These are phyloP conservation scores for Strigomonas galati DNA, from an alignment of 208 protist genomes.

Conservation along the genomic window DNA sequence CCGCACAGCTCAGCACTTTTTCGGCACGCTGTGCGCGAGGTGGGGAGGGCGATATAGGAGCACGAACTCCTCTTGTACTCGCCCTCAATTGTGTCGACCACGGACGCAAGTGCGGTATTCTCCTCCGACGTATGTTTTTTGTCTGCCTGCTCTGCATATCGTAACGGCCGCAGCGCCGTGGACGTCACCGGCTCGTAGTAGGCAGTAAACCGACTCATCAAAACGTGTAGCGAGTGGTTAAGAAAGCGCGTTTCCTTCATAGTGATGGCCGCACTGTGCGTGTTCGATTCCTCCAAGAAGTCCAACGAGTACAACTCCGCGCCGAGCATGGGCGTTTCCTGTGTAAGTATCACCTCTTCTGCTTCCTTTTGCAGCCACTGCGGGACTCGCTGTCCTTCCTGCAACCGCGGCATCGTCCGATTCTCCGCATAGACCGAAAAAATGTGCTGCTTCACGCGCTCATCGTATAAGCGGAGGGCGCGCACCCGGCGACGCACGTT, in stretches of 20 bases:
- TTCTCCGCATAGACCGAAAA: neutral
- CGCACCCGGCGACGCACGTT: conserved; percentile 41
- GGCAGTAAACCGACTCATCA: conserved; percentile 38
- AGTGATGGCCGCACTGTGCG: conserved; percentile 51
- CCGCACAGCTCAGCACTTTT: conserved; percentile 17
- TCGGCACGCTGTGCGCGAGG: neutral
- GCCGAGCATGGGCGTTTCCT: conserved; percentile 48
- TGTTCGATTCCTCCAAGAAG: conserved; percentile 66
- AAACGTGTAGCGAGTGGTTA: conserved; percentile 55
- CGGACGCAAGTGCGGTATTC: conserved; percentile 7
- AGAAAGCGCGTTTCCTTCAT: conserved; percentile 69
- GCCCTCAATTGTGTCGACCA: conserved; percentile 27
- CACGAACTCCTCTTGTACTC: conserved; percentile 47
- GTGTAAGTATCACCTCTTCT: conserved; percentile 37
- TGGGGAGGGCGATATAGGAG: conserved; percentile 13
- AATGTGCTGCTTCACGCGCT: conserved; percentile 31
- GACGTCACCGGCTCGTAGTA: conserved; percentile 38
- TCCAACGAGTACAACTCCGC: conserved; percentile 65
- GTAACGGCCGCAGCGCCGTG: neutral
- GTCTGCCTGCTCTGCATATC: conserved; percentile 11
- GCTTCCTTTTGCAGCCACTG: conserved; percentile 26
- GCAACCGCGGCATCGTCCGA: conserved; percentile 12
- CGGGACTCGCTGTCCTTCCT: conserved; percentile 32
- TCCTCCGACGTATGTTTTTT: neutral
- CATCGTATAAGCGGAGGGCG: conserved; percentile 26